Base-by-base conservation (phyloP, 2,329 filamentous ascomycete species). In the Exophiala sp. region DNA sequence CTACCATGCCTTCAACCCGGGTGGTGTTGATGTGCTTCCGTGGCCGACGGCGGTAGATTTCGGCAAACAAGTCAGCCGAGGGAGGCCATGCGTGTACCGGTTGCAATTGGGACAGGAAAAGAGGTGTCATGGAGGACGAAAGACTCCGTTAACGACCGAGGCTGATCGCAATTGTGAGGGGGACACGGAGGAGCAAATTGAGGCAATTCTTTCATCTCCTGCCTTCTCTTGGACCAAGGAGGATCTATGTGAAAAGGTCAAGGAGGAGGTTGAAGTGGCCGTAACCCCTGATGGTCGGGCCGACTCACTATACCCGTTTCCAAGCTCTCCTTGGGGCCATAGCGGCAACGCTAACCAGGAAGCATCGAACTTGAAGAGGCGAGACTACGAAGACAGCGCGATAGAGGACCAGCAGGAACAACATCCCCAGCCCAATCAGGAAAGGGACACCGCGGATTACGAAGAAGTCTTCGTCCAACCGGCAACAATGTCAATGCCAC, bases 381-480 rank as follows among this genome's bases (percentile, higher is more conserved):
- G n/a, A n/a, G n/a, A n/a, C n/a, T n/a, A n/a, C n/a, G n/a, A n/a
- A n/a, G n/a, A n/a, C n/a, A n/a, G n/a, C n/a, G n/a, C n/a, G n/a
- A n/a, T n/a, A 13, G 37, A 46, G 24, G 29, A 43, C 16, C 34
- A 34, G 22, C 21, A 40, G 16, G 43, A 21, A 32, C 32, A 48
- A 23, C n/a, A n/a, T n/a, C n/a, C n/a, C n/a, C n/a, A n/a, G n/a
- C n/a, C n/a, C n/a, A n/a, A n/a, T n/a, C n/a, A n/a, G n/a, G n/a
- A n/a, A n/a, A n/a, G n/a, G n/a, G n/a, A n/a, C n/a, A n/a, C n/a
- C n/a, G n/a, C n/a, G n/a, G 42, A 44, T 0, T 23, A 46, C 23
- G 58, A 57, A 22, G 34, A 48, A 14, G 56, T 61, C 29, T 61
- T 61, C 24, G 37, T 61, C 11, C 53, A 59, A 22, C 58, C 58